Evolutionary conservation across 2,329 filamentous ascomycete species (phyloP).

Genomic region (Stromatinia cepivora): DNA sequence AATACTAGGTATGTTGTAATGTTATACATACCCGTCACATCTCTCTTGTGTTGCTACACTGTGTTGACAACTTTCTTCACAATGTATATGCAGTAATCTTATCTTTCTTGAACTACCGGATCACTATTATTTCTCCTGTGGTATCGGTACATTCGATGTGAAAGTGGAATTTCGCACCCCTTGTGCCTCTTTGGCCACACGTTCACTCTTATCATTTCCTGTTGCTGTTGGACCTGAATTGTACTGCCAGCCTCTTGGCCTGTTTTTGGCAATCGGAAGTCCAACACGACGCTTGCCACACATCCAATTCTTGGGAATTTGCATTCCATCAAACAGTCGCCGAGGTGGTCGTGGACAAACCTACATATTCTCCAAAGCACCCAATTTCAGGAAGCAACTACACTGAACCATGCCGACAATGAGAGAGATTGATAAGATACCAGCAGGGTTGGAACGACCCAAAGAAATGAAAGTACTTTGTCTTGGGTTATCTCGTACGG

Average conservation of each 20-base stretch:
- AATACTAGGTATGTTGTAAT: too few species aligned
- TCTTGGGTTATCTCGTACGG: not conserved
- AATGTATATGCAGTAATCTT: not conserved
- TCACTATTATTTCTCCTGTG: not conserved
- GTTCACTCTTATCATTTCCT: not conserved
- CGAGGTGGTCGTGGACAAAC: not conserved
- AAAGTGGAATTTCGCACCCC: too few species aligned
- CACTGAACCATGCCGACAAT: not conserved
- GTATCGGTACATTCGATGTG: too few species aligned
- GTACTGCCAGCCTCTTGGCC: too few species aligned
- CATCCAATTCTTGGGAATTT: too few species aligned
- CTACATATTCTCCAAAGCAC: not conserved
- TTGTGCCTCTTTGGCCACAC: not conserved
- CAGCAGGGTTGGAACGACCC: not conserved
- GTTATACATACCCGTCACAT: too few species aligned
- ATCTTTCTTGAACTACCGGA: not conserved
- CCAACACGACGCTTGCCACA: too few species aligned
- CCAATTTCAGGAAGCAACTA: not conserved
- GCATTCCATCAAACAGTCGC: too few species aligned
- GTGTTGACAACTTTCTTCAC: not conserved
- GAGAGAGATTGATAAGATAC: slow-evolving; percentile 3
- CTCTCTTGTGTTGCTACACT: too few species aligned
- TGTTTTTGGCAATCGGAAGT: too few species aligned
- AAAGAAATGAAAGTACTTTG: not conserved
- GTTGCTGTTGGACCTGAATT: not conserved